Percentiles rank a stretch among this genome's conserved stretches.
These are phyloP conservation scores for Polytrichum commune DNA, from an alignment of 225 moss, liverwort and hornwort species.

Conservation along the genomic window DNA sequence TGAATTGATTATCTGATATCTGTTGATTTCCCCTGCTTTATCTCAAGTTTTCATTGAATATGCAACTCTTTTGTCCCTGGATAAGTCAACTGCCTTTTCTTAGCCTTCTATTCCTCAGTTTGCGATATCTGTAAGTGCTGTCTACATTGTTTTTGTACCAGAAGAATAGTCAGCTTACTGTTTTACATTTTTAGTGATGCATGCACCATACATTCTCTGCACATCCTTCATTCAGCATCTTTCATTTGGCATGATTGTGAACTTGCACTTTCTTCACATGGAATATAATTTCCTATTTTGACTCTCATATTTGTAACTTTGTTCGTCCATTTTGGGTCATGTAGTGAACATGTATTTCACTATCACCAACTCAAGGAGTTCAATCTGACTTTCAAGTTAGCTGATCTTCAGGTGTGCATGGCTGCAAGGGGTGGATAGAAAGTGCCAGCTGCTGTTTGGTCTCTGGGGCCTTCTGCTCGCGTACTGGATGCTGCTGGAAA, in stretches of 20 bases:
- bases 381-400: slow-evolving; percentile 19
- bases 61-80: no score
- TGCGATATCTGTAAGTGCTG: no score
- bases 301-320: no score
- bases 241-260: background rate
- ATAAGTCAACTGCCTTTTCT: no score
- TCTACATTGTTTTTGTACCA: no score
- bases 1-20: background rate
- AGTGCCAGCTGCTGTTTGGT: slow-evolving; percentile 86
- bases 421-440: slow-evolving; percentile 84
- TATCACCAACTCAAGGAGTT: background rate
- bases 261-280: background rate
- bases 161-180: no score
- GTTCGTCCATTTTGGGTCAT: no score
- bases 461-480: slow-evolving; percentile 70
- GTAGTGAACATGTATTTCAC: no score
- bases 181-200: no score
- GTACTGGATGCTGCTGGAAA: slow-evolving; percentile 86
- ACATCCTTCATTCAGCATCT: background rate
- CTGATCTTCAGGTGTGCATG: slow-evolving; percentile 61
- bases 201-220: background rate
- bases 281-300: no score
- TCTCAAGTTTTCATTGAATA: no score
- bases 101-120: no score
- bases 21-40: background rate